phyloP scores from a whole-genome alignment of 345 rosid species.

The Salix viminalis region DNA sequence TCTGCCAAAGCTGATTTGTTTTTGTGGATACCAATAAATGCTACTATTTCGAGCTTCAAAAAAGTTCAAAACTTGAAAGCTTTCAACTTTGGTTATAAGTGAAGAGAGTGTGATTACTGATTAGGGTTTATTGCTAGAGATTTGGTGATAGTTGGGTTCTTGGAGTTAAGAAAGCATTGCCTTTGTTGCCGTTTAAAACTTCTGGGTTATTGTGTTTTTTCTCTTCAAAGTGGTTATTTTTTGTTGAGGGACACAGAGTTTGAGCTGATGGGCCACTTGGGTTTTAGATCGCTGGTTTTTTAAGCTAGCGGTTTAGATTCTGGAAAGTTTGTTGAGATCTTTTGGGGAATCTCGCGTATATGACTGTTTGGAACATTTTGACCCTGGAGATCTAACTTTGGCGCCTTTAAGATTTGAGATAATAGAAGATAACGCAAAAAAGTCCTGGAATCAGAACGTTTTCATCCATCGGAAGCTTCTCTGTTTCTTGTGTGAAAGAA shows the following conservation, averaged over 20 bases:
- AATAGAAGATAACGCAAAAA: not conserved
- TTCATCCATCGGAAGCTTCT: not conserved
- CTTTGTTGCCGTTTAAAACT: too few species aligned
- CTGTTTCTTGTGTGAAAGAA: slow-evolving; percentile 5
- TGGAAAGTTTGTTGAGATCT: slow-evolving; percentile 4
- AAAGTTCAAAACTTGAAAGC: too few species aligned
- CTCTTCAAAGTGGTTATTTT: too few species aligned
- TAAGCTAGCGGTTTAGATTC: not conserved
- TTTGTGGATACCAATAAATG: too few species aligned
- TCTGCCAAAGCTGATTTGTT: not conserved
- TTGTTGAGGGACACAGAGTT: not conserved
- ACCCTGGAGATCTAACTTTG: not conserved
- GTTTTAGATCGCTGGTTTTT: not conserved
- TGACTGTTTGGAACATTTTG: slow-evolving; percentile 7
- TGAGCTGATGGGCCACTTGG: not conserved
- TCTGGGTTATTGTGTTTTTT: too few species aligned
- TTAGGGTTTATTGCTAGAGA: too few species aligned
- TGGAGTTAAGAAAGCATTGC: too few species aligned
- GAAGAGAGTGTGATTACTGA: too few species aligned
- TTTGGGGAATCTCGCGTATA: slow-evolving; percentile 14
- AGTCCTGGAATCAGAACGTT: not conserved
- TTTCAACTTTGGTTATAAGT: too few species aligned
- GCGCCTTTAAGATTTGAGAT: not conserved
- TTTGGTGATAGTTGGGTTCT: too few species aligned
- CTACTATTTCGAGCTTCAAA: too few species aligned